Evolutionary conservation across 202 grass and related monocot genomes (phyloP).

Genomic region (Panicum hallii): DNA sequence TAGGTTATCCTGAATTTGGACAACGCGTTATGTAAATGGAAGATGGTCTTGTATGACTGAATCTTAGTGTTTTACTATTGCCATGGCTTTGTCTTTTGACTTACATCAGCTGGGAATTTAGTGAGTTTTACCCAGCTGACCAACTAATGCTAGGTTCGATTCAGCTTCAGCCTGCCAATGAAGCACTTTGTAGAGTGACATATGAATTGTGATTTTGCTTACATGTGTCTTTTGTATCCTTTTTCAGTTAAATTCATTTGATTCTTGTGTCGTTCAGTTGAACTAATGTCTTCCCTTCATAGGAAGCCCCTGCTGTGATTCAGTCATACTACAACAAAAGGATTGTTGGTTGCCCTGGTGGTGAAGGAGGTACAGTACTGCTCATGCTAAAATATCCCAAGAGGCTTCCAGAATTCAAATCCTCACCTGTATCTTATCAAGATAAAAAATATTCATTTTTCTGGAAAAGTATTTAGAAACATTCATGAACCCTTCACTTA

Average conservation of each 20-base stretch:
- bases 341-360: conserved; percentile 80
- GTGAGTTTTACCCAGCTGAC: conserved; percentile 7
- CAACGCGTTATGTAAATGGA: neutral
- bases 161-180: neutral
- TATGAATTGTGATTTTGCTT: conserved; percentile 14
- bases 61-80: neutral
- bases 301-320: conserved; percentile 78
- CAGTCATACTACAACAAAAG: conserved; percentile 78
- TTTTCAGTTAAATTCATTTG: conserved; percentile 6
- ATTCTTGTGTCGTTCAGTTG: conserved; percentile 20
- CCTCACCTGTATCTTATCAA: neutral
- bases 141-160: neutral
- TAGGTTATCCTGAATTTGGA: conserved; percentile 11
- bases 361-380: conserved; percentile 65
- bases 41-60: neutral
- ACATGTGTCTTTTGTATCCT: conserved; percentile 11
- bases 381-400: neutral
- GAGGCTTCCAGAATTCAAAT: neutral
- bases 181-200: conserved; percentile 1
- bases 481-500: neutral
- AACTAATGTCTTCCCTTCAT: conserved; percentile 27
- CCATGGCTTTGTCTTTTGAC: neutral
- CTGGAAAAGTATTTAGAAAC: neutral
- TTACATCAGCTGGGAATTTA: neutral
- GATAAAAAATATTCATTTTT: neutral